A percentile compares a stretch with the other conserved stretches of the same genome.
Evolutionary conservation across 352 stramenopile species (phyloP).

Genomic region (Globisporangium barbulae): DNA sequence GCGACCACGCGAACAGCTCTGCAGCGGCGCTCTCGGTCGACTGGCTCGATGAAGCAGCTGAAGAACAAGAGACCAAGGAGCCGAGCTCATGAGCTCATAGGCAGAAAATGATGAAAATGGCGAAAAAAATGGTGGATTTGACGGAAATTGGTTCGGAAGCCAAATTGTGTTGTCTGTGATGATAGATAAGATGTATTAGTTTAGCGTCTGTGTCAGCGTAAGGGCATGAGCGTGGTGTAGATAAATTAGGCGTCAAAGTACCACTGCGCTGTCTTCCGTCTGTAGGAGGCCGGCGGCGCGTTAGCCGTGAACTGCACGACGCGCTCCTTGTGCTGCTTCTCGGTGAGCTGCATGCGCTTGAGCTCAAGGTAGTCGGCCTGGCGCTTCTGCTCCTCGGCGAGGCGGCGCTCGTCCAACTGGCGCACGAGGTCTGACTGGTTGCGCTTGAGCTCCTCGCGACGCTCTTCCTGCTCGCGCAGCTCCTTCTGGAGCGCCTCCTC

Average conservation of each 20-base stretch:
- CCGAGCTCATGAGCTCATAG: neutral
- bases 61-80: conserved; percentile 11
- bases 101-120: neutral
- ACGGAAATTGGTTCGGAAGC: neutral
- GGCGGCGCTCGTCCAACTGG: conserved; percentile 48
- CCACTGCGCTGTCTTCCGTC: conserved; percentile 75
- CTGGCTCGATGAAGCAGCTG: conserved; percentile 39
- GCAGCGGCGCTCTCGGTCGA: conserved; percentile 20
- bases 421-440: conserved; percentile 61
- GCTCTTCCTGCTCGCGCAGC: conserved; percentile 69
- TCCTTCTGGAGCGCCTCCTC: conserved; percentile 80
- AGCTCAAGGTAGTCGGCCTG: conserved; percentile 72
- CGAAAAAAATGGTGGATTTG: neutral
- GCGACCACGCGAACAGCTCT: conserved; percentile 22
- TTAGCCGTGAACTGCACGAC: conserved; percentile 51
- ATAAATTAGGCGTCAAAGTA: conserved; percentile 69
- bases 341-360: conserved; percentile 70
- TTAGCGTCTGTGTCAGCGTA: neutral
- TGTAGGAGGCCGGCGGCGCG: conserved; percentile 49
- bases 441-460: conserved; percentile 56
- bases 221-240: neutral
- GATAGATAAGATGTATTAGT: conserved; percentile 10
- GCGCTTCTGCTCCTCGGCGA: conserved; percentile 54
- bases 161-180: neutral
- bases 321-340: conserved; percentile 76